These are phyloP conservation scores for Acanthamoeba royreba DNA, from an alignment of 208 protist species.

Conservation along the genomic window DNA sequence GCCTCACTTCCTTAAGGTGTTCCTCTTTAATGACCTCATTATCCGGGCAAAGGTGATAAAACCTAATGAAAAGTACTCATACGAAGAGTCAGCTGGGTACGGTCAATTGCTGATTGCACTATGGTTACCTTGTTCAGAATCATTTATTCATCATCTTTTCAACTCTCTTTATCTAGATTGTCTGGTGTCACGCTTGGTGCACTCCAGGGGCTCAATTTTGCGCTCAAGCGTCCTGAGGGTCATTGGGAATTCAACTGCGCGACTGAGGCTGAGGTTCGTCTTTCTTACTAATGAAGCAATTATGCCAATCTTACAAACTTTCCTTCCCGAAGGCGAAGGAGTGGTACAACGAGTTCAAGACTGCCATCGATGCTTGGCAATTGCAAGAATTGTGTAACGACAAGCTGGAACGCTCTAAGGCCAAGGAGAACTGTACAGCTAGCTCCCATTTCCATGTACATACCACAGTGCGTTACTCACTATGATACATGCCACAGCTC, in stretches of 20 bases:
- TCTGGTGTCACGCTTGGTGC: background rate
- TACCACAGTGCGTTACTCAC: background rate
- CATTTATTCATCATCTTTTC: background rate
- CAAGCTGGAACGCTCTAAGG: background rate
- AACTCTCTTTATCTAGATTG: background rate
- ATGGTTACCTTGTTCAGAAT: background rate
- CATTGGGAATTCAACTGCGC: slow-evolving; percentile 9
- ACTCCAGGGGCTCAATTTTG: background rate
- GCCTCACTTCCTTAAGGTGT: background rate
- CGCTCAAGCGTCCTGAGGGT: slow-evolving; percentile 37
- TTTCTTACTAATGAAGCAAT: too few species aligned
- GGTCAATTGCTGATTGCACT: background rate
- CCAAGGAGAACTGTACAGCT: background rate
- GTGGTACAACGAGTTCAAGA: slow-evolving; percentile 16
- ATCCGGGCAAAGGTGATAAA: background rate
- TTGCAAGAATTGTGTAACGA: slow-evolving; percentile 33
- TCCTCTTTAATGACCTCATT: slow-evolving; percentile 15
- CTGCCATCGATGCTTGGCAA: background rate
- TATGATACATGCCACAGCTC: background rate
- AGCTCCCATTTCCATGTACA: background rate
- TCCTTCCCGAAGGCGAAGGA: background rate
- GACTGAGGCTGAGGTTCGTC: background rate
- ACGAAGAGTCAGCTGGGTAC: background rate
- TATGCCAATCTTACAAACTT: background rate
- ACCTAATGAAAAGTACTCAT: background rate